Base-by-base conservation (phyloP, 192 early-diverging fungal species). In the Coemansia sp. region DNA sequence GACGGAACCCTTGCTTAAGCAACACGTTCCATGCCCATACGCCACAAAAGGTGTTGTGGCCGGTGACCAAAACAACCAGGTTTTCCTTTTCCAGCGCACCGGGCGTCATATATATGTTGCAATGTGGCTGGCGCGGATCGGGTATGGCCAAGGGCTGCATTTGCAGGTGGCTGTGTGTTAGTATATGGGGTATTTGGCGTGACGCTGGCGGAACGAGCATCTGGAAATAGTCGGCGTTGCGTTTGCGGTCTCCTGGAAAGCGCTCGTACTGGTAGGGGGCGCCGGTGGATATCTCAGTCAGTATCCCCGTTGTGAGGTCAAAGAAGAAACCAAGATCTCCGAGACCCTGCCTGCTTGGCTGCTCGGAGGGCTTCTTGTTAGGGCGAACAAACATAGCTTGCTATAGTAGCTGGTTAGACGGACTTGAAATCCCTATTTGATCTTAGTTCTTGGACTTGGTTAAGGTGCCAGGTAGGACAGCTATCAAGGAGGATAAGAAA, bases 1-100 rank as follows among this genome's bases (percentile, higher is more conserved):
- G 28, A n/a, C 34, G 39, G 30, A 67, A 8, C 1, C 71, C 71
- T 13, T 49, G 22, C 26, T 67, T 67, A 3, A 67, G 29, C 40
- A 74, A 51, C 8, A 59, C 38, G 34, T 63, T 67, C 71, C 59
- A 74, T 24, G 55, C 64, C 71, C 71, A 74, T 5, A 67, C 60
- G 3, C 64, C 64, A 2, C 36, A 54, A 42, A 38, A 50, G 20
- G 38, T 58, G 28, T 59, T 60, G 19, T 67, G 25, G 10, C 71
- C 71, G 11, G 41, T 53, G 14, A 67, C 20, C 0, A 74, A 23
- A 25, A 63, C 71, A n/a, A 67, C 71, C 6, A 74, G 71, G 15
- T 52, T 37, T 2, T 67, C 42, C 22, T 46, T 50, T 1, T 28
- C 23, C 26, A 74, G 59, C 4, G 64, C 71, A 0, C 55, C 55